Evolutionary conservation across 495 filamentous ascomycete species (phyloP), one percentile per base, ranked within the genome.

Genomic region (Hyaloscypha variabilis): DNA sequence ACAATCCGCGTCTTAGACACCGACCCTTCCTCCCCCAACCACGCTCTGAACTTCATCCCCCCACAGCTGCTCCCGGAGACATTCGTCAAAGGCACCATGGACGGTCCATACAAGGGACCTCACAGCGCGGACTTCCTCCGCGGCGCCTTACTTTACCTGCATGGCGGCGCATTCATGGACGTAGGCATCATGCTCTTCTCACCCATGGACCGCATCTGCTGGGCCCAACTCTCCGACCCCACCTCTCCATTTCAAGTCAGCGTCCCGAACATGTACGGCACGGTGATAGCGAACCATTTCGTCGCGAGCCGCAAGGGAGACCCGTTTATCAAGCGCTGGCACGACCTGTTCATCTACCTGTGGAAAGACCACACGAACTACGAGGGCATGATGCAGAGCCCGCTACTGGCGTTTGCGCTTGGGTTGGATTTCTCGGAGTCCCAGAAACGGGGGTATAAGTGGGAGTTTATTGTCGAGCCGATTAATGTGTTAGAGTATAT

Each of bases 91-190:
- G 60, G 67, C 25, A 76, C 62, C 1, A 78, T 81, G 76, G 68
- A 72, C 6, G 77, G 78, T 14, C 70, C 72, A 0, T 69, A 68
- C 34, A 66, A 70, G 2, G 77, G 75, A 1, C 72, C 66, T 3
- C 78, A 79, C 58, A 66, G 67, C 17, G 73, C 71, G 1, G 78
- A 81, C 67, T 62, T 81, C 10, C 63, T 78, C 19, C 72, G 78
- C 4, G 72, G 77, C 0, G 76, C 78, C 1, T 66, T 76, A 23
- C 30, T 81, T 8, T 76, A 67, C 42, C 67, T 67, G 6, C 72
- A 80, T 60, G 79, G 76, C 0, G 76, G 79, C 8, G 66, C 80
- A 5, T 80, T 72, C 70, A 71, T 79, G 30, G 78, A 81, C 52
- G 76, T 71, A 5, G 79, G 78, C 6, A 72, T 64, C 17, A 60